Evolutionary conservation across 2,329 filamentous ascomycete genomes (phyloP).

Genomic region (Beauveria medogensis): DNA sequence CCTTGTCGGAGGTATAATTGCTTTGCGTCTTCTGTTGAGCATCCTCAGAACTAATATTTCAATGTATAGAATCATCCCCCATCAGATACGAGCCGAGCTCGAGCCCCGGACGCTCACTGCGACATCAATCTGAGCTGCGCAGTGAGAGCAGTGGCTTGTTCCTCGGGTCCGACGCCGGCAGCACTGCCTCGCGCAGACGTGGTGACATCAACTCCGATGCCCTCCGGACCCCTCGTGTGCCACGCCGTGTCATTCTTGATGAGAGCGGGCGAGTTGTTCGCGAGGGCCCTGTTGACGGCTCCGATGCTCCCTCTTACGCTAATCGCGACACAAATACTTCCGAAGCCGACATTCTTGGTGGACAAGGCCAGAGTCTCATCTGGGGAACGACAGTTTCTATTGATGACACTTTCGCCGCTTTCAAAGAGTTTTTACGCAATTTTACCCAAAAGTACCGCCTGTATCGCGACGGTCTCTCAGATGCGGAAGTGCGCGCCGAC

Average conservation of each 20-base stretch:
- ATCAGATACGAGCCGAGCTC: conserved; percentile 88
- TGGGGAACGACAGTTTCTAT: conserved; percentile 98
- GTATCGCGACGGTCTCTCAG: conserved; percentile 77
- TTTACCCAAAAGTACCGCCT: conserved; percentile 92
- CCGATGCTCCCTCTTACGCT: conserved; percentile 52
- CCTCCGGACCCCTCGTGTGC: conserved; percentile 44
- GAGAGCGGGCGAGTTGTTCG: conserved; percentile 50
- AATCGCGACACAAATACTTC: conserved; percentile 75
- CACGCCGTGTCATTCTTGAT: conserved; percentile 51
- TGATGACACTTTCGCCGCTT: conserved; percentile 74
- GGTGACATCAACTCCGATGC: conserved; percentile 83
- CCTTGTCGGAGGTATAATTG: conserved; percentile 51
- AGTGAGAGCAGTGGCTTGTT: conserved; percentile 86
- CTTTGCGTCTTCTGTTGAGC: background rate
- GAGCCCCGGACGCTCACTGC: conserved; percentile 61
- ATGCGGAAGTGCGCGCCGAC: conserved; percentile 61
- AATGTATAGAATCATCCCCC: conserved; percentile 70
- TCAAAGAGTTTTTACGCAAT: conserved; percentile 88
- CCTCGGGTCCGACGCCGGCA: conserved; percentile 54
- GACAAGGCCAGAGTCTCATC: conserved; percentile 72
- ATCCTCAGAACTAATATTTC: conserved; percentile 10
- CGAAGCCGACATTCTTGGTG: conserved; percentile 81
- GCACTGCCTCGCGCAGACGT: conserved; percentile 50
- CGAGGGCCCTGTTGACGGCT: conserved; percentile 42
- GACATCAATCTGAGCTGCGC: conserved; percentile 61